Base-by-base conservation (phyloP, 768 basidiomycete genomes). In the Saitozyma podzolica region DNA sequence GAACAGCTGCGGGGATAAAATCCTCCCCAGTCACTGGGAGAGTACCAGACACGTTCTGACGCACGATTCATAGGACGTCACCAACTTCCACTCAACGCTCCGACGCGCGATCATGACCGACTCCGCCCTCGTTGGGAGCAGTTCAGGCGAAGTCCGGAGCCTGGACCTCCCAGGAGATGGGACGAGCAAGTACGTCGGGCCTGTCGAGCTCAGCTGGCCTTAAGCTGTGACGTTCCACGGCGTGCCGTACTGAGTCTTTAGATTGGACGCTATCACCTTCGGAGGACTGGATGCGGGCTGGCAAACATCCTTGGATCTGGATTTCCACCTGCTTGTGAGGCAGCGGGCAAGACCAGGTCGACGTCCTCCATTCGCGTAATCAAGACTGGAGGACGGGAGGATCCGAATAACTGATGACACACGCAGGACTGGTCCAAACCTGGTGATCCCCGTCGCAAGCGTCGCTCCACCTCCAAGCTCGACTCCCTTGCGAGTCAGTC, bases 91-190 rank as follows among this genome's bases (percentile, higher is more conserved):
- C 66, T 82, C 86, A 45, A 84, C 88, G 10, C 82, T 95, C 51
- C 91, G 90, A 81, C 89, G 89, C 73, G 85, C 89, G 4, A 84
- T 91, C 43, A 60, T 59, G 84, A 87, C 65, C 87, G 92, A 59
- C 67, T 88, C 65, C 84, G 84, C 83, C 4, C 63, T 81, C 45
- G 73, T 82, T 11, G 79, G 81, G 0, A 76, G 80, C 50, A 84
- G 84, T 4, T 20, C 63, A 54, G 82, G 81, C 9, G 83, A 86
- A 42, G 57, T 60, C 5, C 42, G 54, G 19, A 59, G 66, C 17
- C 81, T 91, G 39, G 88, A 91, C 75, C 87, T 92, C 86, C 61
- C 66, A 3, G 64, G 66, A n/a, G 74, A 59, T 2, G 72, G 72
- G 0, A 73, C 61, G 49, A 72, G 66, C 68, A 67, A 54, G 74